Conservation (phyloP, 2,329 filamentous ascomycete genomes). For the Aspergillus hortae region DNA sequence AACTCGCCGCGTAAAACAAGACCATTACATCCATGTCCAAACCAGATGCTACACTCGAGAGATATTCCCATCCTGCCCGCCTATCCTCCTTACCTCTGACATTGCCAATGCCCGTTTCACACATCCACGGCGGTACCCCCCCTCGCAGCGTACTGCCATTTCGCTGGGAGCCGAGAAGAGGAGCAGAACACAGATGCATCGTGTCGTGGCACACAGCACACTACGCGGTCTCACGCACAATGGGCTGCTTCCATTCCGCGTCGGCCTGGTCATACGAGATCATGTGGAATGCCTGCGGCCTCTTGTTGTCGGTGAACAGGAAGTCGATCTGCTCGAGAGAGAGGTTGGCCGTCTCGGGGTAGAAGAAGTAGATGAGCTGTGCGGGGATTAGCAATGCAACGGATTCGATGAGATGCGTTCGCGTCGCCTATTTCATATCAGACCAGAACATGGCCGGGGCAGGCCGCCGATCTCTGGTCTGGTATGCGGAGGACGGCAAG, state of each 20-base stretch:
- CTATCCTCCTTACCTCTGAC: no score
- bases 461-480: not conserved
- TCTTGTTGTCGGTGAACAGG: constrained; percentile 29
- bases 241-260: constrained; percentile 3
- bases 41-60: no score
- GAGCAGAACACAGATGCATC: not conserved
- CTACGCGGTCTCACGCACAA: not conserved
- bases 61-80: no score
- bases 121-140: no score
- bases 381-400: not conserved
- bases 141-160: no score
- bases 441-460: no score
- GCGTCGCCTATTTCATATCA: no score
- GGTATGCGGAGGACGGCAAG: not conserved
- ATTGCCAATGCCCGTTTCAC: no score
- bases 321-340: constrained; percentile 45
- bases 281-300: not conserved
- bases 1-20: no score
- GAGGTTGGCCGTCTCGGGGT: constrained; percentile 43
- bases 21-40: no score
- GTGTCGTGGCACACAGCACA: no score
- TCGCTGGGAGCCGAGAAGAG: not conserved
- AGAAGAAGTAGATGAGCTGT: constrained; percentile 45
- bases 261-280: constrained; percentile 2
- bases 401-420: not conserved